phyloP scores from a whole-genome alignment of 2,329 filamentous ascomycete species.

The Colletotrichum phormii region DNA sequence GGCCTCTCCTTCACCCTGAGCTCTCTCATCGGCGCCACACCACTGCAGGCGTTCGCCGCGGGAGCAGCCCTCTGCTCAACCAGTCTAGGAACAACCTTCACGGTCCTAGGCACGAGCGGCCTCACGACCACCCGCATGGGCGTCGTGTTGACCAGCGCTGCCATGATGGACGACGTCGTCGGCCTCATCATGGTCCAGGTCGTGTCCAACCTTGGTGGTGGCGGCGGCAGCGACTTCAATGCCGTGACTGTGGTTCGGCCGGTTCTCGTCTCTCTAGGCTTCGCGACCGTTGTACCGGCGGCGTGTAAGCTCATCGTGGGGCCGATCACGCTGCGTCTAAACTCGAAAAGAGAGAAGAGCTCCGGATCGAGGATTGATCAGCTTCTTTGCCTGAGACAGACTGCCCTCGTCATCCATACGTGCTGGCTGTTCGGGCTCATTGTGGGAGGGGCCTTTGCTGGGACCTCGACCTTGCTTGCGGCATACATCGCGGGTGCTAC shows the following conservation, averaged over 20 bases:
- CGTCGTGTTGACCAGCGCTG: constrained; percentile 76
- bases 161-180: constrained; percentile 86
- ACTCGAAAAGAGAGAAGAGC: constrained; percentile 43
- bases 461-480: constrained; percentile 71
- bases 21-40: constrained; percentile 59
- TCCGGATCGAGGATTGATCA: constrained; percentile 39
- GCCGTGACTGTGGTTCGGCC: constrained; percentile 56
- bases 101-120: constrained; percentile 58
- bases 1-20: constrained; percentile 72
- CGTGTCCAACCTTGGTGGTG: constrained; percentile 71
- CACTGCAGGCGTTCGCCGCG: constrained; percentile 75
- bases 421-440: constrained; percentile 61
- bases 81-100: constrained; percentile 77
- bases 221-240: constrained; percentile 36
- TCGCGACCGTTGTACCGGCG: constrained; percentile 60
- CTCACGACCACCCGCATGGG: constrained; percentile 60
- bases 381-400: constrained; percentile 45
- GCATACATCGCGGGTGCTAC: constrained; percentile 71
- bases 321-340: constrained; percentile 53
- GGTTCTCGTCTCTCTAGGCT: constrained; percentile 61
- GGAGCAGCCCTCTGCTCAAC: constrained; percentile 81
- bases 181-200: constrained; percentile 83
- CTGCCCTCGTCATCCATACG: constrained; percentile 60
- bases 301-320: constrained; percentile 57
- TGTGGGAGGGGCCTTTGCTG: constrained; percentile 66